Conservation (phyloP, 163 green algal species). For the Scenedesmus sp. region DNA sequence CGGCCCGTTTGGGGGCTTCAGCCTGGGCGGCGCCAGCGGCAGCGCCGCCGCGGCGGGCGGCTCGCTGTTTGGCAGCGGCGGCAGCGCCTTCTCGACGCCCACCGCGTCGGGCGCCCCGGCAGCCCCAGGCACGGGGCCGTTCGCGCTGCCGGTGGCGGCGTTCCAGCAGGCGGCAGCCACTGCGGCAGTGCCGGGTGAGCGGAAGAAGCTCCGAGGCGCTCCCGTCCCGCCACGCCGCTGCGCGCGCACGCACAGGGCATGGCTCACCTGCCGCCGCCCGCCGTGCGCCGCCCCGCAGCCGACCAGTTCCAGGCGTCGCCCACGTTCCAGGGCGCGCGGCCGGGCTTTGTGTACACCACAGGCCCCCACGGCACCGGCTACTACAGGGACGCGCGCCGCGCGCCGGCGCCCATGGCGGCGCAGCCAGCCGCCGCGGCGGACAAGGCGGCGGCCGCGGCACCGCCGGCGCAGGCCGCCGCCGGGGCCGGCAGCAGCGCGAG, state of each 20-base stretch:
- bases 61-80: not conserved
- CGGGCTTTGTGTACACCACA: constrained; percentile 35
- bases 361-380: constrained; percentile 34
- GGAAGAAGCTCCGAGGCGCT: too few species aligned
- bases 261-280: too few species aligned
- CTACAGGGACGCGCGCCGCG: constrained; percentile 31
- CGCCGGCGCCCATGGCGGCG: not conserved
- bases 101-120: not conserved
- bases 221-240: not conserved
- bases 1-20: too few species aligned
- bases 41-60: too few species aligned
- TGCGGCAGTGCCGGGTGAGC: constrained; percentile 21
- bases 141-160: constrained; percentile 10
- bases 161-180: constrained; percentile 9
- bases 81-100: too few species aligned
- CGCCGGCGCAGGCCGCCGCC: not conserved
- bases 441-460: not conserved
- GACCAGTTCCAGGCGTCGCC: constrained; percentile 29
- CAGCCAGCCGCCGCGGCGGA: not conserved
- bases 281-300: constrained; percentile 20
- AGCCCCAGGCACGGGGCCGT: constrained; percentile 4
- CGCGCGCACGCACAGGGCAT: not conserved
- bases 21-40: constrained; percentile 1
- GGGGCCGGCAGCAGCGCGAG: not conserved
- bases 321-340: constrained; percentile 2